These are phyloP conservation scores for Trifolium dubium DNA, from an alignment of 306 rosid genomes.

Conservation along the genomic window DNA sequence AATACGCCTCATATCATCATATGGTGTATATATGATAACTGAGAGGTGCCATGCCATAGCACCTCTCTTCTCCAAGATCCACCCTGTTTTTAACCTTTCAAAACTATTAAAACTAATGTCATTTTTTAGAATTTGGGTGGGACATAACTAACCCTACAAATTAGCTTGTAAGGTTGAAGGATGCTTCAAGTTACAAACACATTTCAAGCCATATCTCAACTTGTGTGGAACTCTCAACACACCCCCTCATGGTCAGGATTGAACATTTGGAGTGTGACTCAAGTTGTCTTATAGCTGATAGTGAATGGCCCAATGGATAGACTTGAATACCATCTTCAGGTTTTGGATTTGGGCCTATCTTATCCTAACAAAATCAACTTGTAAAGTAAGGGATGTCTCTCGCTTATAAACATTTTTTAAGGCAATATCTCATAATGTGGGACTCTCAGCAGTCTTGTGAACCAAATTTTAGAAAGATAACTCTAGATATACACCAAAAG, in stretches of 20 bases:
- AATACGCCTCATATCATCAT: too few species aligned
- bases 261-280: neutral
- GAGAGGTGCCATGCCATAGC: too few species aligned
- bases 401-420: neutral
- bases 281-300: neutral
- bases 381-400: neutral
- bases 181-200: neutral
- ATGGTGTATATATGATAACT: too few species aligned
- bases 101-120: slow-evolving; percentile 21
- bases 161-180: neutral
- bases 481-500: slow-evolving; percentile 18
- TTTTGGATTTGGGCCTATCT: neutral
- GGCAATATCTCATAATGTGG: neutral
- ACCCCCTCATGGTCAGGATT: neutral
- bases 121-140: neutral
- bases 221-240: neutral
- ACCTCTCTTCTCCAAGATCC: too few species aligned
- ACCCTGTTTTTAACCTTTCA: neutral
- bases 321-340: neutral
- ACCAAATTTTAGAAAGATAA: slow-evolving; percentile 24
- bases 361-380: neutral
- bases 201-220: neutral
- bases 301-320: neutral
- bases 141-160: neutral
- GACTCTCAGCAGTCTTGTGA: neutral